Evolutionary conservation across 1,139 yeast species (phyloP).

Genomic region (Lodderomyces metapsilosis): DNA sequence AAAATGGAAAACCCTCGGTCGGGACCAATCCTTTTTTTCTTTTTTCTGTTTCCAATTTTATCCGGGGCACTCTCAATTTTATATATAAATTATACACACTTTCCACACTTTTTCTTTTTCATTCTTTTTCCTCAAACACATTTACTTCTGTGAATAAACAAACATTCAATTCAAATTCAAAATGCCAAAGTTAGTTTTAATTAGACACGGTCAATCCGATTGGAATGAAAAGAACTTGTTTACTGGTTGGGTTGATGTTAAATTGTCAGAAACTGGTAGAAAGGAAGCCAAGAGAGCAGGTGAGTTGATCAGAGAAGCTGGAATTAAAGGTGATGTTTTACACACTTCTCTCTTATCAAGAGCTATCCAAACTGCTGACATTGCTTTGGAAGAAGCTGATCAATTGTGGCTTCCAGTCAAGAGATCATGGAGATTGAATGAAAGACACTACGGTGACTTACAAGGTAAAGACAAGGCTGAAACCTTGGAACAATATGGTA

Average conservation of each 20-base stretch:
- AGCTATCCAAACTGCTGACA: conserved; percentile 97
- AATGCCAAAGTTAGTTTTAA: conserved; percentile 72
- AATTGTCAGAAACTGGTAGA: conserved; percentile 79
- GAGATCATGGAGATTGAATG: conserved; percentile 97
- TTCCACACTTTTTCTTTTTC: conserved; percentile 4
- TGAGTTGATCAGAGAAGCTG: conserved; percentile 84
- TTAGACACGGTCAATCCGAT: conserved; percentile 98
- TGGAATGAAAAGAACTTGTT: conserved; percentile 98
- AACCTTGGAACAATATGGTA: conserved; percentile 83
- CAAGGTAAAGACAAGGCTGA: conserved; percentile 99
- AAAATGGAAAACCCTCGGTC: background rate
- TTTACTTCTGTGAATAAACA: background rate
- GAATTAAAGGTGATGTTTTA: conserved; percentile 79
- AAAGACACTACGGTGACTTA: conserved; percentile 98
- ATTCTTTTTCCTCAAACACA: background rate
- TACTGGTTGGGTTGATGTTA: conserved; percentile 99
- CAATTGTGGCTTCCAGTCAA: conserved; percentile 89
- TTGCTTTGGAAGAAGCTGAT: conserved; percentile 87
- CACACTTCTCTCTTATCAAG: conserved; percentile 92
- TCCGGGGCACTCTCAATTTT: conserved; percentile 2
- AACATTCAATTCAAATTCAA: background rate
- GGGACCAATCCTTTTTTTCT: background rate
- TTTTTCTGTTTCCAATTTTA: background rate
- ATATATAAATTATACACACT: background rate
- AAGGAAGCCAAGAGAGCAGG: conserved; percentile 95